Percentiles rank a stretch among this genome's conserved stretches.
Conservation (phyloP, 805 yeast species). For the Maudiozyma turicensis region DNA sequence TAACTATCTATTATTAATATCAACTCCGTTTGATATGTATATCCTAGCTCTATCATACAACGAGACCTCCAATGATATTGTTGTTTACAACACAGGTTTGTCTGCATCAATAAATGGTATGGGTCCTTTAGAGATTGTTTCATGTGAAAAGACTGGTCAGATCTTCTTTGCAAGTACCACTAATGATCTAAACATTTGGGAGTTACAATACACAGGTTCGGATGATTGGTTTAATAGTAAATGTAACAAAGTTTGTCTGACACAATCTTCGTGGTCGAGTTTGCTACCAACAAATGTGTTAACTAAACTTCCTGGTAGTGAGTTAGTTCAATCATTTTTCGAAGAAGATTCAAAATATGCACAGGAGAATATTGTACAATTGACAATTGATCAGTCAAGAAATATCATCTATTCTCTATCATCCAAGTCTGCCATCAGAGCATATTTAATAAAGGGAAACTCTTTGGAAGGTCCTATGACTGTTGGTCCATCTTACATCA, state of each 20-base stretch:
- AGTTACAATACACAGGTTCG: slow-evolving; percentile 67
- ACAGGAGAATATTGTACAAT: slow-evolving; percentile 52
- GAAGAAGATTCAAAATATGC: slow-evolving; percentile 25
- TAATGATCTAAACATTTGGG: slow-evolving; percentile 79
- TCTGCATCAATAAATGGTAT: slow-evolving; percentile 72
- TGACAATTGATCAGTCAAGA: slow-evolving; percentile 70
- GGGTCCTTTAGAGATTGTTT: slow-evolving; percentile 51
- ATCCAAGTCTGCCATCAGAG: slow-evolving; percentile 69
- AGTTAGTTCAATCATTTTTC: slow-evolving; percentile 29
- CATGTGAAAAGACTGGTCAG: slow-evolving; percentile 58
- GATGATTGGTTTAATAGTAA: slow-evolving; percentile 83
- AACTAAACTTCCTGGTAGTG: slow-evolving; percentile 31
- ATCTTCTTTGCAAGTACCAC: slow-evolving; percentile 76
- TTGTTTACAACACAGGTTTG: slow-evolving; percentile 75
- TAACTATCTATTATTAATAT: slow-evolving; percentile 58
- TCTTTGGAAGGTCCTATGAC: slow-evolving; percentile 34
- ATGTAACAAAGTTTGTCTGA: slow-evolving; percentile 74
- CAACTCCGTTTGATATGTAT: slow-evolving; percentile 73
- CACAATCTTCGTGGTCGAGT: slow-evolving; percentile 51
- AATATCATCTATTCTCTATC: slow-evolving; percentile 73
- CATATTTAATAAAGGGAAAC: slow-evolving; percentile 46
- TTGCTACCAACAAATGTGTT: slow-evolving; percentile 37
- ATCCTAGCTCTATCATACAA: slow-evolving; percentile 61
- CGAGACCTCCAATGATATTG: slow-evolving; percentile 38
- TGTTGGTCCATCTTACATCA: slow-evolving; percentile 31